These are phyloP conservation scores for Neofusicoccum laricinum DNA, from an alignment of 2,329 filamentous ascomycete genomes.

Conservation along the genomic window DNA sequence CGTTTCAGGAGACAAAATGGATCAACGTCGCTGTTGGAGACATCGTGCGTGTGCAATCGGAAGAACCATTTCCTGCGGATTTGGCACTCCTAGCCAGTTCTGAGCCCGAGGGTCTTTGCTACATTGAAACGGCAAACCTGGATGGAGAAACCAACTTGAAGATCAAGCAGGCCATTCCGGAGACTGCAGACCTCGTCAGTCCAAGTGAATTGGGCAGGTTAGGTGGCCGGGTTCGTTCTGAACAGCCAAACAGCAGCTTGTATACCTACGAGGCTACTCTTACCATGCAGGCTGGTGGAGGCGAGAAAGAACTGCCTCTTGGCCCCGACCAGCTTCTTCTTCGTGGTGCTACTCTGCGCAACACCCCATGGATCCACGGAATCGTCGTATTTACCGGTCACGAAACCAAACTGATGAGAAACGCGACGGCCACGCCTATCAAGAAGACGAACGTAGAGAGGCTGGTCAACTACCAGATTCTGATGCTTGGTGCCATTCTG, in stretches of 20 bases:
- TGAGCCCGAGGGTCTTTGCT: constrained; percentile 95
- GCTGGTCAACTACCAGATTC: constrained; percentile 88
- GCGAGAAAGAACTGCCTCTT: constrained; percentile 87
- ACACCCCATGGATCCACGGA: constrained; percentile 96
- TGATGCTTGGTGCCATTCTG: constrained; percentile 83
- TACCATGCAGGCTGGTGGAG: constrained; percentile 84
- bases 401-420: constrained; percentile 98
- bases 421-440: constrained; percentile 94
- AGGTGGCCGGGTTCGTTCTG: constrained; percentile 82
- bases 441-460: constrained; percentile 95
- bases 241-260: constrained; percentile 96
- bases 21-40: constrained; percentile 91
- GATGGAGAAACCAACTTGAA: constrained; percentile 98
- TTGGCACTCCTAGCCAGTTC: constrained; percentile 89
- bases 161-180: constrained; percentile 95
- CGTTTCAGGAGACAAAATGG: constrained; percentile 87
- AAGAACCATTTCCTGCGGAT: constrained; percentile 92
- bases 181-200: constrained; percentile 85
- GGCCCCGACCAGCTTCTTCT: constrained; percentile 91
- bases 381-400: constrained; percentile 96
- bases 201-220: constrained; percentile 80
- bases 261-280: constrained; percentile 98
- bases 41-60: constrained; percentile 87
- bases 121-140: constrained; percentile 96
- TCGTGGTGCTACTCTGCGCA: constrained; percentile 87